phyloP scores from a whole-genome alignment of 2,329 filamentous ascomycete species.

The Pezicula rhizophila region DNA sequence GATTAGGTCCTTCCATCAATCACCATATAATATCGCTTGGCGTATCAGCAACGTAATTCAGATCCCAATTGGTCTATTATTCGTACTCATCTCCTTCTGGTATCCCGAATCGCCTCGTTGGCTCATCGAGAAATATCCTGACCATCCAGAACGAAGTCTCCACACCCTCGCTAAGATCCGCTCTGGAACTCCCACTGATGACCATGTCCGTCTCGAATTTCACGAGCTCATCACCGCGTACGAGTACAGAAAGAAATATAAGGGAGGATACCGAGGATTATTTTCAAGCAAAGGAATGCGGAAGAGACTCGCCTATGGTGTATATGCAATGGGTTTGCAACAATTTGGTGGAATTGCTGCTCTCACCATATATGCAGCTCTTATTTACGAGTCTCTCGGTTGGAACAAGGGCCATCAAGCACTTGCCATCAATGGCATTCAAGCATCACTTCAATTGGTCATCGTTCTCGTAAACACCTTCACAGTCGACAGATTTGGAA shows the following conservation, averaged over 20 bases:
- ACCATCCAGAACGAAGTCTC: slow-evolving; percentile 27
- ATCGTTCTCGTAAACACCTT: slow-evolving; percentile 35
- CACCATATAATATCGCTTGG: slow-evolving; percentile 37
- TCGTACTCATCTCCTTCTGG: slow-evolving; percentile 32
- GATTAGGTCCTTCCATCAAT: slow-evolving; percentile 28
- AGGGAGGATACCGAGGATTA: slow-evolving; percentile 28
- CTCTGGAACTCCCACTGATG: slow-evolving; percentile 24
- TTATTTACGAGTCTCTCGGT: slow-evolving; percentile 33
- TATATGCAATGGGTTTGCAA: slow-evolving; percentile 29
- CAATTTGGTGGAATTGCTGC: slow-evolving; percentile 29
- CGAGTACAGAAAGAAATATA: slow-evolving; percentile 28
- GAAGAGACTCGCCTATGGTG: slow-evolving; percentile 32
- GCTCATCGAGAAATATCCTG: slow-evolving; percentile 30
- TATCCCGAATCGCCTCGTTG: slow-evolving; percentile 32
- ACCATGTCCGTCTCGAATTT: slow-evolving; percentile 29
- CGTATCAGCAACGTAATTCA: slow-evolving; percentile 35
- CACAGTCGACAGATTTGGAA: slow-evolving; percentile 31
- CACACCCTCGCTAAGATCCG: slow-evolving; percentile 27
- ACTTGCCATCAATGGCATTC: slow-evolving; percentile 32
- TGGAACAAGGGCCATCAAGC: slow-evolving; percentile 31
- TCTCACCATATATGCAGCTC: slow-evolving; percentile 32
- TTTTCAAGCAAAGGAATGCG: slow-evolving; percentile 28
- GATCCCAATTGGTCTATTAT: slow-evolving; percentile 33
- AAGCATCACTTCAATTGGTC: slow-evolving; percentile 31
- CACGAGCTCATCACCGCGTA: slow-evolving; percentile 31